Evolutionary conservation across 202 grass and related monocot genomes (phyloP).

Genomic region (Panicum virgatum): DNA sequence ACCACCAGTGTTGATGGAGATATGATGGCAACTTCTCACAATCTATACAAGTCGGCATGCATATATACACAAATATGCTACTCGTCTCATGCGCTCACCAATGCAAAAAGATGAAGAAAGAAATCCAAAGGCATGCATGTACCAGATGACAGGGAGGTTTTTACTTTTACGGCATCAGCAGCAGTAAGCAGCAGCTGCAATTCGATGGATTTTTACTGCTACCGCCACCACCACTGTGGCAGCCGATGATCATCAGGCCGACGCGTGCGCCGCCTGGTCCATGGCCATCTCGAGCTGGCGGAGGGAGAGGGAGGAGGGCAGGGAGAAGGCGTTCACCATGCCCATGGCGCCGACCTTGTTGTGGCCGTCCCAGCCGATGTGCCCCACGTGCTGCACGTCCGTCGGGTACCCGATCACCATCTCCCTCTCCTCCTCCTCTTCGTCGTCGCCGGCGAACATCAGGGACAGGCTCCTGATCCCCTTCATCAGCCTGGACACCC

Average conservation of each 20-base stretch:
- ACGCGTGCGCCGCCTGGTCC: slow-evolving; percentile 41
- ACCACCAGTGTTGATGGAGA: slow-evolving; percentile 14
- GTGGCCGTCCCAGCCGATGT: slow-evolving; percentile 76
- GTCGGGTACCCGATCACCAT: slow-evolving; percentile 85
- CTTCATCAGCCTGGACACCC: slow-evolving; percentile 67
- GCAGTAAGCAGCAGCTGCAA: background rate
- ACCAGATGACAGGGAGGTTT: no score
- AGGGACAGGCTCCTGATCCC: slow-evolving; percentile 70
- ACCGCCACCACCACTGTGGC: no score
- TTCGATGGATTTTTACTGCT: background rate
- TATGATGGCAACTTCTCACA: background rate
- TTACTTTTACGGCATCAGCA: background rate
- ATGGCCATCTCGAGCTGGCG: slow-evolving; percentile 61
- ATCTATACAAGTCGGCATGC: slow-evolving; percentile 46
- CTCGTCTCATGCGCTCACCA: slow-evolving; percentile 14
- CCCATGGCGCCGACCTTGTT: slow-evolving; percentile 45
- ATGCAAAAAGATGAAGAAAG: background rate
- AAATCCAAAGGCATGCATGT: background rate
- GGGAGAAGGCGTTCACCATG: slow-evolving; percentile 57
- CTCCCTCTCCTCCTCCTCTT: slow-evolving; percentile 45
- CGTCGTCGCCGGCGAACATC: slow-evolving; percentile 46
- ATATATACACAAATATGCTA: slow-evolving; percentile 21
- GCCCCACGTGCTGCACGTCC: slow-evolving; percentile 80
- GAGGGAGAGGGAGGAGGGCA: slow-evolving; percentile 51
- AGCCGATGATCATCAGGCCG: background rate